These are phyloP conservation scores for Paratrypanosoma confusum DNA, from an alignment of 208 protist species.

Conservation along the genomic window DNA sequence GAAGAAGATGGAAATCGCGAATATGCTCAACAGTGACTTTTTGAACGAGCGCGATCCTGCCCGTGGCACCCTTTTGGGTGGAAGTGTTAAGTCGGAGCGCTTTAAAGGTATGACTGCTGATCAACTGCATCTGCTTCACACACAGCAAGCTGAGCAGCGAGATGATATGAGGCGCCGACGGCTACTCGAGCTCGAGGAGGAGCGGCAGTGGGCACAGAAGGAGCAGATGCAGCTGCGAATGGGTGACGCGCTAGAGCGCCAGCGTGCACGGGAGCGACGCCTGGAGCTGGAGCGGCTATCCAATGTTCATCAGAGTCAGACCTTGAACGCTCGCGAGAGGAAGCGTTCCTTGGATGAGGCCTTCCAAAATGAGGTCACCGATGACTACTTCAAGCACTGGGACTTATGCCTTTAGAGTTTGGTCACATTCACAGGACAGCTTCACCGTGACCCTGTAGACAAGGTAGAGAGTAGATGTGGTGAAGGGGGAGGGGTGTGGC, in stretches of 20 bases:
- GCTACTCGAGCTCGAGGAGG: constrained; percentile 79
- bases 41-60: constrained; percentile 86
- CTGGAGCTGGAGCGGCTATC: constrained; percentile 49
- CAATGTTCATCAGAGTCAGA: constrained; percentile 55
- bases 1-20: constrained; percentile 83
- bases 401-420: constrained; percentile 65
- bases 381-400: constrained; percentile 90
- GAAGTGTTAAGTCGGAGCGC: constrained; percentile 62
- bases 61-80: constrained; percentile 50
- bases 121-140: constrained; percentile 37
- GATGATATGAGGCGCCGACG: constrained; percentile 65
- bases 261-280: constrained; percentile 70
- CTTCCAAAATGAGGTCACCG: constrained; percentile 80
- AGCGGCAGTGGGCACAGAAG: constrained; percentile 77
- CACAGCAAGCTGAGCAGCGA: constrained; percentile 68
- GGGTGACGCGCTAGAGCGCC: constrained; percentile 75
- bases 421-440: too few species aligned
- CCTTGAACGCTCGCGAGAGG: constrained; percentile 26
- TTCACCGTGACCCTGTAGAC: too few species aligned
- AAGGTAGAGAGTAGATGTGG: too few species aligned
- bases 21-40: constrained; percentile 78
- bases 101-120: constrained; percentile 67
- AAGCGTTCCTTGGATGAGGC: constrained; percentile 55
- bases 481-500: too few species aligned
- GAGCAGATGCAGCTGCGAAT: constrained; percentile 84